A percentile compares a stretch with the other conserved stretches of the same genome.
phyloP scores from a whole-genome alignment of 129 eudicot species.

The Flaveria linearis region DNA sequence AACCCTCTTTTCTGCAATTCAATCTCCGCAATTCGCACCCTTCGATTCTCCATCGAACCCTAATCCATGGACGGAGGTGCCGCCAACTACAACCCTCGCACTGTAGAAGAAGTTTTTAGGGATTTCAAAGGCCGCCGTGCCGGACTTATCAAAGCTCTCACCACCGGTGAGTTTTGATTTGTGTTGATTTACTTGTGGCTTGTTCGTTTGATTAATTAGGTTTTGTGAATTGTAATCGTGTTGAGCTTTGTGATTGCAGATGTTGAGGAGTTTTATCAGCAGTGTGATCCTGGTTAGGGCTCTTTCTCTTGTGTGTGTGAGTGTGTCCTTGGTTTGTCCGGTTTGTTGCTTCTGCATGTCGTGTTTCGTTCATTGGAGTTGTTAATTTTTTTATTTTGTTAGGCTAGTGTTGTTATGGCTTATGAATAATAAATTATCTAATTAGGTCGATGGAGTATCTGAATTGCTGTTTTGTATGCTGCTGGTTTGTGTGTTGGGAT shows the following conservation, averaged over 20 bases:
- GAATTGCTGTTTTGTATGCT: background rate
- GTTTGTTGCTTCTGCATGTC: constrained; percentile 18
- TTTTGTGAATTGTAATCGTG: background rate
- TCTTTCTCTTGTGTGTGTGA: constrained; percentile 1
- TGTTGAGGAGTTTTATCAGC: constrained; percentile 64
- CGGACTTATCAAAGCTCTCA: constrained; percentile 78
- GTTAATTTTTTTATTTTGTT: background rate
- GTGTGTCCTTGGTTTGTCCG: background rate
- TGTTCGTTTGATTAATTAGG: background rate
- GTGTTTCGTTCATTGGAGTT: constrained; percentile 11
- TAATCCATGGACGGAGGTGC: constrained; percentile 34
- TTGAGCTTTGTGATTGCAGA: constrained; percentile 42
- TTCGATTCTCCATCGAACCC: background rate
- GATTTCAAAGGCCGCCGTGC: constrained; percentile 74
- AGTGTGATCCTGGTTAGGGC: constrained; percentile 76
- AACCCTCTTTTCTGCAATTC: constrained; percentile 3
- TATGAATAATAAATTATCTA: no score
- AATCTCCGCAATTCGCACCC: background rate
- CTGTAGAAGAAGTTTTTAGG: constrained; percentile 79
- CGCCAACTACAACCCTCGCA: constrained; percentile 63
- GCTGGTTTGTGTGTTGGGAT: background rate
- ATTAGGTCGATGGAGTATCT: background rate
- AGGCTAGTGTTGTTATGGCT: background rate
- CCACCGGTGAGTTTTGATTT: constrained; percentile 46
- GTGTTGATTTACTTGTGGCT: background rate